phyloP scores from a whole-genome alignment of 352 stramenopile genomes.

The Globisporangium splendens region DNA sequence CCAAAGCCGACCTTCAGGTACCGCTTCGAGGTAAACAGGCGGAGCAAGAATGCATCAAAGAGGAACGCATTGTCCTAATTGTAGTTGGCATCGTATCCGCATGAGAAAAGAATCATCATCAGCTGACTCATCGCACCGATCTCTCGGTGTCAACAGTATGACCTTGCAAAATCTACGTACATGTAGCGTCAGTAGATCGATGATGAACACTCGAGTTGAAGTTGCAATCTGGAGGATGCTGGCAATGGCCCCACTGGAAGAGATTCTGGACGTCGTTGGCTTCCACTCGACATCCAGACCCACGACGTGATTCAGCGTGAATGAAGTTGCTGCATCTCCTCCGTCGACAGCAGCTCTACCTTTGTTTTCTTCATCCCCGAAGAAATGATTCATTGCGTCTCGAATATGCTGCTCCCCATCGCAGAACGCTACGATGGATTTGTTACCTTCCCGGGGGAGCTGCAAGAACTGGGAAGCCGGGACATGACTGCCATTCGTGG shows the following conservation, averaged over 20 bases:
- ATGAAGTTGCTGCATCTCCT: too few relatives aligned
- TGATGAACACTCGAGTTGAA: slow-evolving; percentile 36
- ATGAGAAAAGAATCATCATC: too few relatives aligned
- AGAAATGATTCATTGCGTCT: slow-evolving; percentile 26
- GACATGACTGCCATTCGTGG: background rate
- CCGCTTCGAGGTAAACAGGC: slow-evolving; percentile 27
- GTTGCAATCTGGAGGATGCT: slow-evolving; percentile 69
- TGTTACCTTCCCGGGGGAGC: slow-evolving; percentile 17
- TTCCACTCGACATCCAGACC: slow-evolving; percentile 72
- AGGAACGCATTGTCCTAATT: slow-evolving; percentile 36
- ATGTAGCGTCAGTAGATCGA: slow-evolving; percentile 57
- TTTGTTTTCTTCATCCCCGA: slow-evolving; percentile 6
- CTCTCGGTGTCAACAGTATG: background rate
- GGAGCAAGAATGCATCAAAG: slow-evolving; percentile 41
- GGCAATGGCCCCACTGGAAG: slow-evolving; percentile 26
- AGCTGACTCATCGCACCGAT: background rate
- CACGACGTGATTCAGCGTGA: slow-evolving; percentile 18
- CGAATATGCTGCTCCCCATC: slow-evolving; percentile 24
- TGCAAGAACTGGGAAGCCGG: slow-evolving; percentile 23
- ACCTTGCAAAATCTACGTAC: slow-evolving; percentile 32
- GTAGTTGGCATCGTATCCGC: background rate
- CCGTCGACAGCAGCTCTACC: background rate
- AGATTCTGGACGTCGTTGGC: slow-evolving; percentile 27
- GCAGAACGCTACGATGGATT: slow-evolving; percentile 34
- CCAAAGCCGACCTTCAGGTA: slow-evolving; percentile 65